phyloP scores from a whole-genome alignment of 176 grass and related monocot genomes.

The Chrysopogon serrulatus region DNA sequence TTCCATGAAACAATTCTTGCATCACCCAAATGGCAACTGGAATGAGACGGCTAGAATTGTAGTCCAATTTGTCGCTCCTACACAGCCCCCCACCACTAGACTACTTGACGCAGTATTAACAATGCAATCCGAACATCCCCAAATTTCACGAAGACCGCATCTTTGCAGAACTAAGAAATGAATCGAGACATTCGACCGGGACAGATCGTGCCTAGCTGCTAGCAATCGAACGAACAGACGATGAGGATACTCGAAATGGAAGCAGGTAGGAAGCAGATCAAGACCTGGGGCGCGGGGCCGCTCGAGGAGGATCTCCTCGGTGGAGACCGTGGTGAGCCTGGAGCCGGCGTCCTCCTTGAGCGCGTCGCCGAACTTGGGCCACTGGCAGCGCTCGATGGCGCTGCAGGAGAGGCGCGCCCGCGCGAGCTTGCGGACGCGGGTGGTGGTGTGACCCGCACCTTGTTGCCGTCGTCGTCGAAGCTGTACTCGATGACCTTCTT shows the following conservation, averaged over 20 bases:
- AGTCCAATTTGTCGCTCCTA: not conserved
- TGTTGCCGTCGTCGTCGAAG: slow-evolving; percentile 76
- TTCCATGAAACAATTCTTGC: too few species aligned
- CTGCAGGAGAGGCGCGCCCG: slow-evolving; percentile 59
- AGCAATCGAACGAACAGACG: not conserved
- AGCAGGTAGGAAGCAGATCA: too few species aligned
- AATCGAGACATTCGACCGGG: not conserved
- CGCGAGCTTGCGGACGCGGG: slow-evolving; percentile 64
- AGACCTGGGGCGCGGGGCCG: too few species aligned
- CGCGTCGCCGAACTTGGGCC: too few species aligned
- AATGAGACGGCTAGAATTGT: not conserved
- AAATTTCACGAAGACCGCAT: not conserved
- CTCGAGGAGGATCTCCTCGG: too few species aligned
- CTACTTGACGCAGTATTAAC: too few species aligned
- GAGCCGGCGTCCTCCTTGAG: too few species aligned
- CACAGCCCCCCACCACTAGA: not conserved
- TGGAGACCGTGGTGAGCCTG: too few species aligned
- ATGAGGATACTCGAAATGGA: too few species aligned
- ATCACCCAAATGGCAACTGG: not conserved
- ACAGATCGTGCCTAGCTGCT: not conserved
- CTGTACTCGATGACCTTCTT: slow-evolving; percentile 69
- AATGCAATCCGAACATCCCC: not conserved
- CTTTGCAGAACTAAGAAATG: not conserved
- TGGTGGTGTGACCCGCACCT: slow-evolving; percentile 77
- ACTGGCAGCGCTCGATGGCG: slow-evolving; percentile 65